Evolutionary conservation across 2,329 filamentous ascomycete genomes (phyloP).

Genomic region (Calonectria pauciramosa): DNA sequence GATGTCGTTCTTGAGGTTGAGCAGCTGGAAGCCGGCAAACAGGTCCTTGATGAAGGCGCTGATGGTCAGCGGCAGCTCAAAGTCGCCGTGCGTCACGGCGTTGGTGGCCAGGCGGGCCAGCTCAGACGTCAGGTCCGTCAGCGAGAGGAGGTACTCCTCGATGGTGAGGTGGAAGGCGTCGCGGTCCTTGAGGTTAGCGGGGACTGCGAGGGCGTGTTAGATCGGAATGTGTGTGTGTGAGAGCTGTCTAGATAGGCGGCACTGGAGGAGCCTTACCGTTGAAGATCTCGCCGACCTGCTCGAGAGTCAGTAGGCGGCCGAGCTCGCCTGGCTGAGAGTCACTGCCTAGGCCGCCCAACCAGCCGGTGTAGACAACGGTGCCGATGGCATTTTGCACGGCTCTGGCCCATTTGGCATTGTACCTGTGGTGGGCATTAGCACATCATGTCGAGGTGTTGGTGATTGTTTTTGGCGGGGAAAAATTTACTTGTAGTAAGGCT

Average conservation of each 20-base stretch:
- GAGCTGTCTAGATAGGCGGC: too few relatives aligned
- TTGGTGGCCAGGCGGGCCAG: constrained; percentile 93
- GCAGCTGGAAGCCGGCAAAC: constrained; percentile 94
- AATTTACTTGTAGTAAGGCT: constrained; percentile 93
- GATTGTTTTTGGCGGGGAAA: not conserved
- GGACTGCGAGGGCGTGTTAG: constrained; percentile 69
- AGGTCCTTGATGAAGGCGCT: constrained; percentile 94
- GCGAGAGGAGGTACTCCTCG: constrained; percentile 93
- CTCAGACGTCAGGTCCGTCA: constrained; percentile 91
- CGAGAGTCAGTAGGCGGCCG: constrained; percentile 84
- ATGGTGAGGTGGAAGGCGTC: constrained; percentile 97
- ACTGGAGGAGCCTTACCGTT: constrained; percentile 68
- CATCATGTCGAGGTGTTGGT: constrained; percentile 5
- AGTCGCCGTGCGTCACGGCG: constrained; percentile 89
- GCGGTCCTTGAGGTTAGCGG: constrained; percentile 89
- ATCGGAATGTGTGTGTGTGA: too few relatives aligned
- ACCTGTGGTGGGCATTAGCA: constrained; percentile 56
- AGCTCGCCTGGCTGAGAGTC: constrained; percentile 67
- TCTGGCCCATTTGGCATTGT: constrained; percentile 89
- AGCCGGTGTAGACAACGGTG: constrained; percentile 72
- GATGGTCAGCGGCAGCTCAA: constrained; percentile 87
- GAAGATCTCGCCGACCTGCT: constrained; percentile 85
- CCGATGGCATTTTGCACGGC: constrained; percentile 84
- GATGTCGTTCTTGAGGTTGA: constrained; percentile 97
- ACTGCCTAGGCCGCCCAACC: constrained; percentile 80